phyloP scores from a whole-genome alignment of 371 early-diverging fungal species.

The Lichtheimia ornata region DNA sequence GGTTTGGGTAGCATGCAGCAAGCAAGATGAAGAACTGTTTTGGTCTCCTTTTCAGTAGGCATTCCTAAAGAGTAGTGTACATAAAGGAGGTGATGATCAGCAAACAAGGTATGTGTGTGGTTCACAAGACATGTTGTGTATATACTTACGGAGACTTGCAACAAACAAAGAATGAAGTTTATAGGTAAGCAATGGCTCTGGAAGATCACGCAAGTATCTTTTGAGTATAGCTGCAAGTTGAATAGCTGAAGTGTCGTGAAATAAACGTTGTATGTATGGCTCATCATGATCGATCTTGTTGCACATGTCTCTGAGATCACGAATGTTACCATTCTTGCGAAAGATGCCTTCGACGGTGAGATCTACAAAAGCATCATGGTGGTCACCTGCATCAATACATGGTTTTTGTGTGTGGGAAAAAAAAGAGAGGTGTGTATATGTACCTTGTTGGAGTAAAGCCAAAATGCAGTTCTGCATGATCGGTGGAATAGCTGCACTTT shows the following conservation, averaged over 20 bases:
- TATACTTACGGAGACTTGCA: slow-evolving; percentile 54
- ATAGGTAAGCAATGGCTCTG: slow-evolving; percentile 92
- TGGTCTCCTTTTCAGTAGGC: slow-evolving; percentile 44
- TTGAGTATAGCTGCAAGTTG: slow-evolving; percentile 94
- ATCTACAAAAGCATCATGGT: slow-evolving; percentile 58
- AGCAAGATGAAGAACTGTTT: slow-evolving; percentile 71
- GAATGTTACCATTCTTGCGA: slow-evolving; percentile 96
- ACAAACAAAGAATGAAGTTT: slow-evolving; percentile 82
- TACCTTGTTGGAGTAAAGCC: slow-evolving; percentile 76
- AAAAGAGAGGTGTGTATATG: slow-evolving; percentile 1
- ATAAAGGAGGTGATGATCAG: background rate
- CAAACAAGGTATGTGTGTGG: background rate
- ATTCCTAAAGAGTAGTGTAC: slow-evolving; percentile 26
- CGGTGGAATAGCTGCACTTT: slow-evolving; percentile 68
- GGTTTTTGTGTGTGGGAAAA: background rate
- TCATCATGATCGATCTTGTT: slow-evolving; percentile 58
- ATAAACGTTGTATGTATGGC: background rate
- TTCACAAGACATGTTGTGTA: no score
- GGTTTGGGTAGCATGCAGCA: slow-evolving; percentile 86
- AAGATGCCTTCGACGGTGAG: slow-evolving; percentile 94
- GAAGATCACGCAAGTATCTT: slow-evolving; percentile 90
- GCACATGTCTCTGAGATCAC: slow-evolving; percentile 75
- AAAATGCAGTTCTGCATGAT: slow-evolving; percentile 83
- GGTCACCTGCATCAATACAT: background rate
- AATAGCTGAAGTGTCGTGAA: slow-evolving; percentile 67